Evolutionary conservation across 192 early-diverging fungal species (phyloP).

Genomic region (Backusella psychrophila): DNA sequence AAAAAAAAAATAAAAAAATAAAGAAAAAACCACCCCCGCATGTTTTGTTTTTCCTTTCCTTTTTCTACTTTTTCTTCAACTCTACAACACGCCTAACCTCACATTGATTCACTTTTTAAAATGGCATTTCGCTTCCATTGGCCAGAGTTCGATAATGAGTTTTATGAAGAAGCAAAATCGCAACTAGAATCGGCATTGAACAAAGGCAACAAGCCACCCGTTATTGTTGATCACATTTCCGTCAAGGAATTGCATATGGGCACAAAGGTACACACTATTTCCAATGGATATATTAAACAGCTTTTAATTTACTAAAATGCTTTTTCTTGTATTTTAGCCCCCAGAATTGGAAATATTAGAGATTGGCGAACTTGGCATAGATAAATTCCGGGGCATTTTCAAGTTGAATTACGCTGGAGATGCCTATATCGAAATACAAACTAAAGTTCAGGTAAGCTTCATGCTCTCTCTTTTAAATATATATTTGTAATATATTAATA

Average conservation of each 20-base stretch:
- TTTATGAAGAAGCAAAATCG: conserved; percentile 81
- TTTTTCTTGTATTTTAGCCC: conserved; percentile 47
- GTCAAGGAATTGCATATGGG: conserved; percentile 97
- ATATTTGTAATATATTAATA: background rate
- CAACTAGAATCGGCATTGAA: conserved; percentile 91
- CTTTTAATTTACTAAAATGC: background rate
- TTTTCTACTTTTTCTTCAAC: conserved; percentile 1
- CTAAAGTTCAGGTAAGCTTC: conserved; percentile 81
- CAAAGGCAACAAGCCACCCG: conserved; percentile 89
- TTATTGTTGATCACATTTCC: conserved; percentile 88
- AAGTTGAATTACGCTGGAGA: conserved; percentile 93
- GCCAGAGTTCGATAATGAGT: conserved; percentile 85
- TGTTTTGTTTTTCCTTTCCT: conserved; percentile 8
- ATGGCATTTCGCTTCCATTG: conserved; percentile 98
- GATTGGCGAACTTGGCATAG: conserved; percentile 92
- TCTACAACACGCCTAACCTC: background rate
- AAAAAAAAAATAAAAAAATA: background rate
- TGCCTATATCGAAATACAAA: conserved; percentile 87
- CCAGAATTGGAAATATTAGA: conserved; percentile 98
- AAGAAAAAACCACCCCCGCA: background rate
- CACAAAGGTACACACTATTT: conserved; percentile 54
- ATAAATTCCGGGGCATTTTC: conserved; percentile 95
- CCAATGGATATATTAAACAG: background rate
- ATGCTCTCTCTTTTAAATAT: background rate
- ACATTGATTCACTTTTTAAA: background rate